Base-by-base conservation (phyloP, 495 filamentous ascomycete species). In the Zalerion maritima region DNA sequence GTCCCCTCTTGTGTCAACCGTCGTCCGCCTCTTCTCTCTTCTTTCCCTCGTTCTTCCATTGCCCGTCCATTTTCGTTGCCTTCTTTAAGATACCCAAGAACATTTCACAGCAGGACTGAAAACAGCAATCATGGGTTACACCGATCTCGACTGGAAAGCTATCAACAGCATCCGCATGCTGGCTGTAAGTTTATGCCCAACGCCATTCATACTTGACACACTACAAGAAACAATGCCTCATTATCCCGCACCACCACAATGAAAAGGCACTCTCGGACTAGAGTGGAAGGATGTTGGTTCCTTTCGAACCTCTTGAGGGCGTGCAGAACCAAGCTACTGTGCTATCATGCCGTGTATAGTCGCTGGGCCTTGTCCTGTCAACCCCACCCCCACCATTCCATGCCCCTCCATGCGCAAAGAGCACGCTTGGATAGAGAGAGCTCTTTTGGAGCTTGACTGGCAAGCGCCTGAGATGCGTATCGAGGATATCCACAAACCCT, bases 91-190 rank as follows among this genome's bases (percentile, higher is more conserved):
- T n/a, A n/a, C n/a, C n/a, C n/a, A n/a, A n/a, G n/a, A n/a, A n/a
- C n/a, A n/a, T n/a, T n/a, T n/a, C n/a, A n/a, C n/a, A n/a, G n/a
- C n/a, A n/a, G n/a, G n/a, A n/a, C n/a, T n/a, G n/a, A 49, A 29
- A 41, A 39, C 31, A 54, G 61, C 55, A 58, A 91, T 64, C 60
- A 97, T 97, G 89, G 74, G 72, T 62, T 94, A 77, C 69, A 64
- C 64, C 45, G 75, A 97, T 46, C 48, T 72, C 46, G 89, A 99
- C 55, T 62, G 77, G 66, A 72, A 84, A 55, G 79, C 80, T 46
- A 80, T 99, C 61, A 96, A 96, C 78, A 92, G 87, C 52, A 96
- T 96, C 64, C 84, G 91, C 54, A 50, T 84, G 46, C 73, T 97
- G 43, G 87, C 89, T 42, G 89, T 97, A 78, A 54, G 81, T 70